A percentile compares a stretch with the other conserved stretches of the same genome.
These are phyloP conservation scores for Daldinia childiae DNA, from an alignment of 495 filamentous ascomycete species.

Conservation along the genomic window DNA sequence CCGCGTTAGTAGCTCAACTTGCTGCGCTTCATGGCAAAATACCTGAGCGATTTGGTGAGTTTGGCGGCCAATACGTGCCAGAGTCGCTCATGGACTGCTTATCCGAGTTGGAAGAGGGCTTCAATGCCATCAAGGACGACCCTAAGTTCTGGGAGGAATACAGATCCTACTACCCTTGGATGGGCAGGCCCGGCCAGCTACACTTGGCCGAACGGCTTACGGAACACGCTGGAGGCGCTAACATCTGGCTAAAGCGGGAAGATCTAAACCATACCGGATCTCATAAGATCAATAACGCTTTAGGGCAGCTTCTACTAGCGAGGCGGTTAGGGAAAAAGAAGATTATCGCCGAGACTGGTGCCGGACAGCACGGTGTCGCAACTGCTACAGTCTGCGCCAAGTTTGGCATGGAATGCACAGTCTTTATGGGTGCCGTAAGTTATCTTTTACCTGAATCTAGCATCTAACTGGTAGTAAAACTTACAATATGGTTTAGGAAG, in stretches of 20 bases:
- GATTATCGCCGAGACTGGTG: slow-evolving; percentile 95
- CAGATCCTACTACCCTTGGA: slow-evolving; percentile 95
- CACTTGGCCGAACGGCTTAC: slow-evolving; percentile 90
- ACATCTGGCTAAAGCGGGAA: slow-evolving; percentile 95
- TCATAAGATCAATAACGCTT: slow-evolving; percentile 98
- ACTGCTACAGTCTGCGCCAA: slow-evolving; percentile 96
- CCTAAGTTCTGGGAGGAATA: slow-evolving; percentile 97
- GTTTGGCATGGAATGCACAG: slow-evolving; percentile 93
- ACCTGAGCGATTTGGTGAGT: slow-evolving; percentile 92
- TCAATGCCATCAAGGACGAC: slow-evolving; percentile 84
- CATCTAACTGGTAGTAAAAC: neutral
- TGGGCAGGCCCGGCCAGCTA: slow-evolving; percentile 91
- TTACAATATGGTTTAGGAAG: slow-evolving; percentile 62
- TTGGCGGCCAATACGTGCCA: slow-evolving; percentile 98
- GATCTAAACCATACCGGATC: slow-evolving; percentile 88
- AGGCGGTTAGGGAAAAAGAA: slow-evolving; percentile 84
- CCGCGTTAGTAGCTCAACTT: slow-evolving; percentile 57
- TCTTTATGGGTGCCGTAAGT: slow-evolving; percentile 87
- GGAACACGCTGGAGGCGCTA: slow-evolving; percentile 86
- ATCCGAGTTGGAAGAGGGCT: slow-evolving; percentile 89
- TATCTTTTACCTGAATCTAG: neutral
- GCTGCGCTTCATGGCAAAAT: slow-evolving; percentile 62
- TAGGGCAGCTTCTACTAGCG: slow-evolving; percentile 89
- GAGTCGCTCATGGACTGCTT: slow-evolving; percentile 98
- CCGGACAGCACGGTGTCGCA: slow-evolving; percentile 96